phyloP scores from a whole-genome alignment of 108 stramenopile species.

The Cyclotella choctawhatcheeana region DNA sequence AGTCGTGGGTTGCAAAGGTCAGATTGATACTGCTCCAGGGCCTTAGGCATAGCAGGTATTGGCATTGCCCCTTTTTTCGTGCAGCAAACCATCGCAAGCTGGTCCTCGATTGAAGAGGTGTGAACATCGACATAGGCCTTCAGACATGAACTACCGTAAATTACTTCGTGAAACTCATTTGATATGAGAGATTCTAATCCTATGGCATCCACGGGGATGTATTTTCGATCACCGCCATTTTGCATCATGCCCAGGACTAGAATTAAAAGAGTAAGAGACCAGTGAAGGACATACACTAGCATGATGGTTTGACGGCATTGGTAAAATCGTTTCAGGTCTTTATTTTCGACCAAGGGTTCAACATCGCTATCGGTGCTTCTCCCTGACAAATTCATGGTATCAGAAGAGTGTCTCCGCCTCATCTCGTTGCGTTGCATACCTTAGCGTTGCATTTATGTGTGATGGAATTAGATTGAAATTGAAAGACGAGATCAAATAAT shows the following conservation, averaged over 20 bases:
- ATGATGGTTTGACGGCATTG: background rate
- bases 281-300: conserved; percentile 19
- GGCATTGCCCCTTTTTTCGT: background rate
- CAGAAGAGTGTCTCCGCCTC: conserved; percentile 17
- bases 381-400: background rate
- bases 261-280: background rate
- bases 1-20: conserved; percentile 43
- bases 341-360: background rate
- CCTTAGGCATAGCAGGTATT: background rate
- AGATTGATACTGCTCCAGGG: conserved; percentile 11
- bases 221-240: conserved; percentile 61
- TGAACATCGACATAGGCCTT: conserved; percentile 76
- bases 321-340: background rate
- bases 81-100: conserved; percentile 64
- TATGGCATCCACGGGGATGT: conserved; percentile 58
- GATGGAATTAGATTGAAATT: too few species aligned
- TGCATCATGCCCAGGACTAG: conserved; percentile 28
- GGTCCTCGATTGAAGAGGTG: conserved; percentile 54
- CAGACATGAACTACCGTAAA: conserved; percentile 32
- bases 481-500: too few species aligned
- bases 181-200: conserved; percentile 12
- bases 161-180: background rate
- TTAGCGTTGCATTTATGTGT: too few species aligned
- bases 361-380: background rate
- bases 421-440: too few species aligned